Percentiles rank a stretch among this genome's conserved stretches.
Evolutionary conservation across 805 yeast species (phyloP).

Genomic region (Starmerella ratchasimensis): DNA sequence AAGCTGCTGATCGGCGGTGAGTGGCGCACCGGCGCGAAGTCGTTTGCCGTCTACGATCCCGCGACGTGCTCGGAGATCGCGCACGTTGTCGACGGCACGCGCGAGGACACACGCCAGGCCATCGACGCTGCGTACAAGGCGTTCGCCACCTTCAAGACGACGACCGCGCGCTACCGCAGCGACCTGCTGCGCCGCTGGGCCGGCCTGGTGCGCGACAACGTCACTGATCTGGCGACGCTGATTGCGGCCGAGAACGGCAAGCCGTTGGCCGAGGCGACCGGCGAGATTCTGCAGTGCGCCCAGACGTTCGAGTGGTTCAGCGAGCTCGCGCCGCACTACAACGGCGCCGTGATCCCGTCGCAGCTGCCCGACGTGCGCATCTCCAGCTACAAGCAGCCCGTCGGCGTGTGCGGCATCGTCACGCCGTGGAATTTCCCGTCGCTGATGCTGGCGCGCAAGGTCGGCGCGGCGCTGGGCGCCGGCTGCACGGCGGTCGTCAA

Average conservation of each 20-base stretch:
- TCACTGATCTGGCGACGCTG: conserved; percentile 50
- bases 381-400: conserved; percentile 53
- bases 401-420: conserved; percentile 66
- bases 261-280: conserved; percentile 54
- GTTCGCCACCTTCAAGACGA: conserved; percentile 38
- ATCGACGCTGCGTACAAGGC: conserved; percentile 42
- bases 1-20: conserved; percentile 54
- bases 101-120: conserved; percentile 40
- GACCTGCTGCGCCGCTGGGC: conserved; percentile 40
- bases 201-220: conserved; percentile 41
- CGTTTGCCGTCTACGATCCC: conserved; percentile 63
- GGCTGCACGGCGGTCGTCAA: conserved; percentile 68
- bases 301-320: conserved; percentile 83
- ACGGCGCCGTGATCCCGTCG: conserved; percentile 56
- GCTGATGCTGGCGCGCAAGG: conserved; percentile 62
- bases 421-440: conserved; percentile 81
- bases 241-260: conserved; percentile 65
- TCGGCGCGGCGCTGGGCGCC: conserved; percentile 66
- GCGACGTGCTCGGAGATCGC: conserved; percentile 44
- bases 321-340: conserved; percentile 53
- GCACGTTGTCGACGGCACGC: conserved; percentile 41
- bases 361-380: conserved; percentile 36
- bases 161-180: conserved; percentile 45
- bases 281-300: conserved; percentile 54
- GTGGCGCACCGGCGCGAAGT: conserved; percentile 41